Evolutionary conservation across 306 rosid species (phyloP).

Genomic region (Prinsepia uniflora): DNA sequence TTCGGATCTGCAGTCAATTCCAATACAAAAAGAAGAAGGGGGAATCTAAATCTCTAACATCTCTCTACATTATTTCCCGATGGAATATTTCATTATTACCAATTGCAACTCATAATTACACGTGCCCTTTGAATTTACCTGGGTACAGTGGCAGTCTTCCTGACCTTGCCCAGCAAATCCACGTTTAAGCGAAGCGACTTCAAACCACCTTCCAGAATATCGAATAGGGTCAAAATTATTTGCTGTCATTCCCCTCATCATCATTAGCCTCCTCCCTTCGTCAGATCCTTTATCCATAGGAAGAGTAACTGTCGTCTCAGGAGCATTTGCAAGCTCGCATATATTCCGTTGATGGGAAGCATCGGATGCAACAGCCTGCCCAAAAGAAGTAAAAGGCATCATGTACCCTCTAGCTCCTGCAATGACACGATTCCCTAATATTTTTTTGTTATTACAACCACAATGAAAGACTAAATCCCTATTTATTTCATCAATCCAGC

Average conservation of each 20-base stretch:
- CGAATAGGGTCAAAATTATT: conserved; percentile 68
- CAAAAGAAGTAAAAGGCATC: conserved; percentile 27
- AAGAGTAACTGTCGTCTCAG: conserved; percentile 35
- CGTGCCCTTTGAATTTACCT: conserved; percentile 53
- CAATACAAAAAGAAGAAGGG: background rate
- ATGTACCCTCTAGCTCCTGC: conserved; percentile 19
- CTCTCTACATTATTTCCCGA: background rate
- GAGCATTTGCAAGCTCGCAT: conserved; percentile 57
- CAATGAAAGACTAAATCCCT: conserved; percentile 19
- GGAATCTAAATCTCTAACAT: background rate
- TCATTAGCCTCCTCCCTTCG: conserved; percentile 57
- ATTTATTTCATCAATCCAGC: conserved; percentile 2
- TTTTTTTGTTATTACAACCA: background rate
- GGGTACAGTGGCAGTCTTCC: conserved; percentile 98
- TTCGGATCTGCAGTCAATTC: background rate
- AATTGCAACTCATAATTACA: conserved; percentile 10
- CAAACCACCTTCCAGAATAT: conserved; percentile 98
- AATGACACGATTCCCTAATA: conserved; percentile 16
- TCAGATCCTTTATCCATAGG: conserved; percentile 52
- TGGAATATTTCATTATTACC: background rate
- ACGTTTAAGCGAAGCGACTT: conserved; percentile 96
- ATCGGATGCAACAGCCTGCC: conserved; percentile 68
- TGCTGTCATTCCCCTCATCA: conserved; percentile 96
- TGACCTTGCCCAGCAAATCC: conserved; percentile 98
- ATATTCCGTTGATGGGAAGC: conserved; percentile 35